A percentile compares a stretch with the other conserved stretches of the same genome.
These are phyloP conservation scores for Trapa incisa DNA, from an alignment of 345 rosid species.

Conservation along the genomic window DNA sequence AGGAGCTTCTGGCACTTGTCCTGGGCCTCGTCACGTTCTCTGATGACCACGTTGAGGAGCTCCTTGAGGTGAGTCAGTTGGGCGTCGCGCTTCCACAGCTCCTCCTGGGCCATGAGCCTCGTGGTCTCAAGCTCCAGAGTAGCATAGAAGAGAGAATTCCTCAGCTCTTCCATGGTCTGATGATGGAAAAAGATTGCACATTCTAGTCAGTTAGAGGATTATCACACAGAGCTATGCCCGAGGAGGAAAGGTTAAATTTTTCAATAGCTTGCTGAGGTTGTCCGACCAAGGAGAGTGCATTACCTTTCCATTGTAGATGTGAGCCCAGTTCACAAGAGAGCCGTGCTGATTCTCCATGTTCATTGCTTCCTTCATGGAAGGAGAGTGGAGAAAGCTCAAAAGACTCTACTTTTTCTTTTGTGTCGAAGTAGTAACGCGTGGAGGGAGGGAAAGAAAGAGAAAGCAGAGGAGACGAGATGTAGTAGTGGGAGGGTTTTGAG, in stretches of 20 bases:
- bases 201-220: no score
- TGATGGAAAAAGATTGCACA: no score
- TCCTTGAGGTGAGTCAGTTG: conserved; percentile 5
- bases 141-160: conserved; percentile 9
- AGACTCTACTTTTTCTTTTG: not conserved
- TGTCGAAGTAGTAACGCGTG: no score
- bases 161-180: conserved; percentile 11
- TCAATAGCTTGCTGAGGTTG: not conserved
- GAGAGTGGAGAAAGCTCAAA: not conserved
- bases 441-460: not conserved
- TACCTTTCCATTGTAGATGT: conserved; percentile 56
- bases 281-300: not conserved
- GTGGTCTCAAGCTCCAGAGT: conserved; percentile 12
- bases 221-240: not conserved
- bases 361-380: not conserved
- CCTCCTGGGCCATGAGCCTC: conserved; percentile 4
- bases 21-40: conserved; percentile 29
- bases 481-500: not conserved
- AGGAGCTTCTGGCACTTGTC: conserved; percentile 16
- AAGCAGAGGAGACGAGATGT: not conserved
- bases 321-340: conserved; percentile 47
- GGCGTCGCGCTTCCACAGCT: conserved; percentile 5
- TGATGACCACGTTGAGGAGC: conserved; percentile 13
- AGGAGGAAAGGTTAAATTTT: not conserved
- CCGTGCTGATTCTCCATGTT: conserved; percentile 13